Percentiles rank a stretch among this genome's conserved stretches.
These are phyloP conservation scores for Candida sakaeoensis DNA, from an alignment of 805 yeast species.

Conservation along the genomic window DNA sequence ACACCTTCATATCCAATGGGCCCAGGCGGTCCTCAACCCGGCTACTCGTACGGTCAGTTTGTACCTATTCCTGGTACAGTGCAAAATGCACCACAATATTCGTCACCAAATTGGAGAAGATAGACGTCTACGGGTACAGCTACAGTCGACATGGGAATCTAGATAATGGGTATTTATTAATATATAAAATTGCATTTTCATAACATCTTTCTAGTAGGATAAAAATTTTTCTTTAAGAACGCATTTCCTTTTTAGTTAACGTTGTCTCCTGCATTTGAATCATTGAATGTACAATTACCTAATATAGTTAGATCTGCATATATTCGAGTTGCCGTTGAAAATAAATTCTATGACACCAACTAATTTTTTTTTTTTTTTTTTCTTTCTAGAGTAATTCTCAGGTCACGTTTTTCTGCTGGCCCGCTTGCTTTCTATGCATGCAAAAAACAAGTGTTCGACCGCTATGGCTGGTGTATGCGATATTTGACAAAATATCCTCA, in stretches of 20 bases:
- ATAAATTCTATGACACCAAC: not conserved
- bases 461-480: too few species aligned
- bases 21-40: slow-evolving; percentile 31
- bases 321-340: not conserved
- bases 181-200: too few species aligned
- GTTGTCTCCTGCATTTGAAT: not conserved
- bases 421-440: too few species aligned
- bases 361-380: not conserved
- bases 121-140: too few species aligned
- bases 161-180: too few species aligned
- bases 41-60: slow-evolving; percentile 34
- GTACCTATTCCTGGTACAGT: slow-evolving; percentile 32
- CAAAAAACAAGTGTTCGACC: too few species aligned
- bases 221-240: too few species aligned
- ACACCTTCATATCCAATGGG: slow-evolving; percentile 25
- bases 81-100: slow-evolving; percentile 4
- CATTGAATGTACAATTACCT: not conserved
- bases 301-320: not conserved
- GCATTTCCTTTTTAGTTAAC: not conserved
- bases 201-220: too few species aligned
- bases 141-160: too few species aligned
- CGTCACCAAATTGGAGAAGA: slow-evolving; percentile 22
- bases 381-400: not conserved
- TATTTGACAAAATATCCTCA: too few species aligned
- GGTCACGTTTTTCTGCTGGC: too few species aligned